Conservation (phyloP, 257 asterid genomes). For the Nyctanthes arbortristis region DNA sequence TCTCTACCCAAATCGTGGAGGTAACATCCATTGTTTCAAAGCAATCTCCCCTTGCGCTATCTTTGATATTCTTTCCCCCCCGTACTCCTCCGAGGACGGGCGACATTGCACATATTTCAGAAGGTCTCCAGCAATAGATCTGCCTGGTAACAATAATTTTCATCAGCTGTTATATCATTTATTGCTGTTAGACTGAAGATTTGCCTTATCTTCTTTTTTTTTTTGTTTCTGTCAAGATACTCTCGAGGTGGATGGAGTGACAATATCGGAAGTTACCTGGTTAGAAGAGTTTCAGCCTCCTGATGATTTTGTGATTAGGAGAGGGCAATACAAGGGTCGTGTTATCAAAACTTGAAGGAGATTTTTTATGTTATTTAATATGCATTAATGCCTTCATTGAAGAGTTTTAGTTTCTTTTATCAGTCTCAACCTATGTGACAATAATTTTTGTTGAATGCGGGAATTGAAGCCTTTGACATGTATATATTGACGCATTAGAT, state of each 20-base stretch:
- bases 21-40: conserved; percentile 91
- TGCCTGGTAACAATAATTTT: conserved; percentile 60
- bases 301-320: conserved; percentile 80
- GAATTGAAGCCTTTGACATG: conserved; percentile 58
- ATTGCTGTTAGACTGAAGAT: neutral
- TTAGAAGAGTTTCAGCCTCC: conserved; percentile 91
- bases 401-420: conserved; percentile 39
- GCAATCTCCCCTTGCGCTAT: conserved; percentile 94
- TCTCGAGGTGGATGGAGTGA: conserved; percentile 74
- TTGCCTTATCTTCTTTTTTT: neutral
- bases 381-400: conserved; percentile 30
- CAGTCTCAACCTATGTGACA: conserved; percentile 34
- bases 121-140: conserved; percentile 61
- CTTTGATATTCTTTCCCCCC: conserved; percentile 96
- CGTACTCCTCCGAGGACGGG: conserved; percentile 88
- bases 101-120: conserved; percentile 91
- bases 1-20: conserved; percentile 87
- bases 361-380: conserved; percentile 33
- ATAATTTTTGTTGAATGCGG: conserved; percentile 39
- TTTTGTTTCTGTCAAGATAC: conserved; percentile 42
- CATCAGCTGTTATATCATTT: neutral
- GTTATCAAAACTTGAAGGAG: conserved; percentile 57
- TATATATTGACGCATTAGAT: conserved; percentile 63
- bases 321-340: conserved; percentile 94
- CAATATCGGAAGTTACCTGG: conserved; percentile 72